Evolutionary conservation across 805 yeast species (phyloP).

Genomic region (Starmerella khaoyaiensis): DNA sequence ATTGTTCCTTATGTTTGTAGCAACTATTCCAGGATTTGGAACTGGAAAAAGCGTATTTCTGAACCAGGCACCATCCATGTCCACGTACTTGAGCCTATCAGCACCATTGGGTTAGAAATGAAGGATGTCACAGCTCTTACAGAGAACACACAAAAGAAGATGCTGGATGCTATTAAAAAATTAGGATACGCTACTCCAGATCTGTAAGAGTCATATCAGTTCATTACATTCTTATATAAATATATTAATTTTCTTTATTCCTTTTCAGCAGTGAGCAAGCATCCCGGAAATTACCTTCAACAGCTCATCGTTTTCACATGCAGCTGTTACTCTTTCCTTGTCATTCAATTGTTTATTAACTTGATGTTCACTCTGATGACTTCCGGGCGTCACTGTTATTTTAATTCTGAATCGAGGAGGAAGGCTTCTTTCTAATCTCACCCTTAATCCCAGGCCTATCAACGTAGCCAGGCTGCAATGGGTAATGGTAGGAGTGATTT

Average conservation of each 20-base stretch:
- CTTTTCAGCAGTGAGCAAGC: conserved; percentile 59
- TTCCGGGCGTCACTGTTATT: conserved; percentile 73
- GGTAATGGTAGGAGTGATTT: conserved; percentile 93
- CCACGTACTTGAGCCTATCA: conserved; percentile 69
- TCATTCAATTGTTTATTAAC: conserved; percentile 95
- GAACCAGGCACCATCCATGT: conserved; percentile 61
- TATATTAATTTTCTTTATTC: not conserved
- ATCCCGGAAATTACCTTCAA: conserved; percentile 81
- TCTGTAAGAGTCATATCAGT: not conserved
- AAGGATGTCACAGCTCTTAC: conserved; percentile 58
- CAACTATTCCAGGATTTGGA: conserved; percentile 66
- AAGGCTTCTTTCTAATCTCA: conserved; percentile 74
- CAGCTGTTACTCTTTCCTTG: conserved; percentile 96
- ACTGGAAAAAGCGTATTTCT: conserved; percentile 48
- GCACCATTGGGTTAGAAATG: conserved; percentile 53
- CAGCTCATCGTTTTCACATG: conserved; percentile 91
- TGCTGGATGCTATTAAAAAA: conserved; percentile 33
- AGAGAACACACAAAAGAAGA: conserved; percentile 41
- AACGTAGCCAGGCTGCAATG: conserved; percentile 94
- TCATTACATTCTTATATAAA: not conserved
- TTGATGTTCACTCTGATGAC: conserved; percentile 91
- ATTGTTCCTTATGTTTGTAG: conserved; percentile 78
- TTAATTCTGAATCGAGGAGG: conserved; percentile 74
- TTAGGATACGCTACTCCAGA: conserved; percentile 25
- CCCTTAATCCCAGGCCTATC: conserved; percentile 89